Base-by-base conservation (phyloP, 164 flowering plant genomes). In the Saururus chinensis region DNA sequence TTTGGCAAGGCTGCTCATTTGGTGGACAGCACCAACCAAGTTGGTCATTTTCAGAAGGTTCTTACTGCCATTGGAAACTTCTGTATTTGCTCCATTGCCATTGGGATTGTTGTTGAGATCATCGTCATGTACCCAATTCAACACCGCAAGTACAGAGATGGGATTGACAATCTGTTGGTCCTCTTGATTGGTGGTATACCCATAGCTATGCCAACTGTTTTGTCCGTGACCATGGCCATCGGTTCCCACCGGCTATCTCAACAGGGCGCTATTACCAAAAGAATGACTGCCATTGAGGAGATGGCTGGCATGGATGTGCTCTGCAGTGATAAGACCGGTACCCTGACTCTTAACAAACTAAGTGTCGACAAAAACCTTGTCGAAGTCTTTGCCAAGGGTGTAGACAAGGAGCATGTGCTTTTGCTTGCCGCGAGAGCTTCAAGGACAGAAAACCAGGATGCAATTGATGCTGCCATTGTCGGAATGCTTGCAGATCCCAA, bases 271-370 rank as follows among this genome's bases (percentile, higher is more conserved):
- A 86, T 86, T 64, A 86, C 92, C 12, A 84, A 86, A 73, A 81
- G 92, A 76, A 86, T 86, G 92, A 86, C 92, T n/a, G 92, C 92
- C 59, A 86, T 86, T 63, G 92, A 86, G 64, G 92, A 86, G 73
- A 81, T 86, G 89, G 92, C 92, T 13, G 92, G 92, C 24, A 86
- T 86, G 92, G 92, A 85, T 61, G 80, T 77, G 1, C 77, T 77
- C 37, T 77, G 80, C 64, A 74, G 77, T 67, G 80, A 77, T 19
- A 77, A 77, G 62, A 77, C 80, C 0, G 80, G 80, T 12, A 77
- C 80, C 0, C 35, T 77, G 30, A 77, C 80, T 4, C 77, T 77
- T 17, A 77, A 77, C 69, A 77, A 77, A 64, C 62, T 77, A 30
- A 76, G 75, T 66, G 75, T 77, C 42, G 80, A 77, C 65, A 74